Base-by-base conservation (phyloP, 2,329 filamentous ascomycete genomes). In the Trichoderma brevicompactum region DNA sequence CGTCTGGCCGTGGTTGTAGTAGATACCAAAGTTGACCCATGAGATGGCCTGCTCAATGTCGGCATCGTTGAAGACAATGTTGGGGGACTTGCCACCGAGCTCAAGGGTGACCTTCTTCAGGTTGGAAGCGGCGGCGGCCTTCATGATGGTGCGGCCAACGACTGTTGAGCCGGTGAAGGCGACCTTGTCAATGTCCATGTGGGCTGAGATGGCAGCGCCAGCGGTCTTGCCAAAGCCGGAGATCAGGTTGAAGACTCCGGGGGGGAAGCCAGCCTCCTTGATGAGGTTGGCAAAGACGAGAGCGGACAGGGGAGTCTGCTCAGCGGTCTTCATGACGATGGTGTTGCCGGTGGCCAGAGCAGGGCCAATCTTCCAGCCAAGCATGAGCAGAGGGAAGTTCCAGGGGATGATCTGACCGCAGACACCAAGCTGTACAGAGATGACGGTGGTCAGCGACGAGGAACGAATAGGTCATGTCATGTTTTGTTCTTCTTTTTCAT, bases 361-460 rank as follows among this genome's bases (percentile, higher is more conserved):
- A 55, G 89, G 89, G 66, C 85, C 89, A 68, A 92, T 88, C 86
- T 96, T 96, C 92, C 92, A 96, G 61, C 85, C 84, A 76, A 85
- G 85, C 90, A 94, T 94, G 74, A 91, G 85, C 52, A 94, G 81
- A 7, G 91, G 91, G 81, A 92, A 94, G 83, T 94, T 94, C 91
- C 91, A 94, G 68, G 92, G 92, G 73, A 95, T 94, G 75, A 94
- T 94, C 78, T 95, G 92, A 74, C 89, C 92, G 77, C 92, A 93
- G 66, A 93, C 90, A 78, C 90, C 90, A 69, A 91, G 82, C 75
- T 78, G 34, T 43, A 50, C 15, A 10, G 7, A 10, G 15, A 58
- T 19, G 9, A 13, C 4, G 19, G 53, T 52, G 10, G 40, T 56
- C 40, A 66, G 59, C 40, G 10, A 53, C 23, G 23, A 28, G 23